phyloP scores from a whole-genome alignment of 768 basidiomycete genomes.

The Mycena albidolilacea region DNA sequence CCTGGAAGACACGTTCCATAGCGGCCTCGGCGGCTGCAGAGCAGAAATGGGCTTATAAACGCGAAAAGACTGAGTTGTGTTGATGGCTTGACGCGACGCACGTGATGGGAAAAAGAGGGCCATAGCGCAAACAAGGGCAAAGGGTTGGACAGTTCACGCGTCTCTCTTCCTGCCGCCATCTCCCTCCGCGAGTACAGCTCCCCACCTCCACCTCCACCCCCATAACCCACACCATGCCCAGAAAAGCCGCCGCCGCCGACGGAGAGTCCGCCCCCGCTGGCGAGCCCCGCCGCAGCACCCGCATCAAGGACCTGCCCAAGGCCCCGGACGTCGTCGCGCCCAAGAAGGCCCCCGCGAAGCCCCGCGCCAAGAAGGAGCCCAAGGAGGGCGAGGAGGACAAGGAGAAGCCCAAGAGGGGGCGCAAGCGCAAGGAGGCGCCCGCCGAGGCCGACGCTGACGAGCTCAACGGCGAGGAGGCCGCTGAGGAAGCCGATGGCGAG shows the following conservation, averaged over 20 bases:
- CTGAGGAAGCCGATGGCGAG: constrained; percentile 52
- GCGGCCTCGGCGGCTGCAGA: background rate
- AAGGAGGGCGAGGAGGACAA: constrained; percentile 56
- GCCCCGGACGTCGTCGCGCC: constrained; percentile 41
- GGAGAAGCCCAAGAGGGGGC: constrained; percentile 68
- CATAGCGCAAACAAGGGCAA: constrained; percentile 17
- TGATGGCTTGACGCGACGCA: constrained; percentile 35
- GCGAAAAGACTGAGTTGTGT: constrained; percentile 25
- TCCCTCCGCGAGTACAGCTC: background rate
- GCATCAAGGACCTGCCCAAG: constrained; percentile 83
- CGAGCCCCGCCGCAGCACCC: constrained; percentile 79
- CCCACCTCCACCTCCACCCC: background rate
- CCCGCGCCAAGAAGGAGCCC: constrained; percentile 66
- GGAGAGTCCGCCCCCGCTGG: constrained; percentile 39
- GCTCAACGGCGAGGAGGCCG: constrained; percentile 38
- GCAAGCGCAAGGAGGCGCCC: constrained; percentile 58
- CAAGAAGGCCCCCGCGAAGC: constrained; percentile 78
- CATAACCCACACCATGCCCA: constrained; percentile 65
- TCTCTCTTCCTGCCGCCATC: constrained; percentile 32
- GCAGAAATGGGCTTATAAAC: background rate
- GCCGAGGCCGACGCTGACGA: constrained; percentile 52
- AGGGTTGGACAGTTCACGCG: constrained; percentile 28
- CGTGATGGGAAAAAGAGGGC: constrained; percentile 38
- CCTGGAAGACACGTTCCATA: constrained; percentile 12
- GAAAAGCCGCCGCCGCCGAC: constrained; percentile 71